Conservation (phyloP, 495 filamentous ascomycete species). For the Penicillium paradoxum region DNA sequence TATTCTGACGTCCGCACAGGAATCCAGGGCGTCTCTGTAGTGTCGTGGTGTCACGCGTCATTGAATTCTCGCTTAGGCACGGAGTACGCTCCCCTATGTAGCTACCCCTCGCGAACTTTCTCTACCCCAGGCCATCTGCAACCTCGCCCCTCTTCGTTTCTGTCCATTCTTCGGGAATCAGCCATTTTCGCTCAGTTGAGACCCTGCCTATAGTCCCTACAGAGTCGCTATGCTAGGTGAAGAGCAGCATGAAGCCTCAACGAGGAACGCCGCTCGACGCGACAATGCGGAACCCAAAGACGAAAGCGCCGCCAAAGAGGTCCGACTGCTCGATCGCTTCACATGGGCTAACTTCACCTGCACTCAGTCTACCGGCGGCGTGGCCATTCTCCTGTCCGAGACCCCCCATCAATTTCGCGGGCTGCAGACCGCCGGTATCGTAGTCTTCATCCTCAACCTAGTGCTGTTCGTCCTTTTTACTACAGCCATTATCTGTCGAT, state of each 20-base stretch:
- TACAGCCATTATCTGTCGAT: not conserved
- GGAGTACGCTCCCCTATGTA: too few relatives aligned
- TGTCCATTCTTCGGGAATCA: too few relatives aligned
- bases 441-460: constrained; percentile 1
- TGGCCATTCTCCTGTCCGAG: not conserved
- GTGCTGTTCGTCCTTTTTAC: not conserved
- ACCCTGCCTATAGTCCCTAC: not conserved
- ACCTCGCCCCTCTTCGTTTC: too few relatives aligned
- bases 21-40: too few relatives aligned
- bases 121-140: too few relatives aligned
- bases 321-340: not conserved
- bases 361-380: not conserved
- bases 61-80: too few relatives aligned
- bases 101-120: too few relatives aligned
- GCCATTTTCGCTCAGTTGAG: too few relatives aligned
- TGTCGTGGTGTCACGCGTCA: too few relatives aligned
- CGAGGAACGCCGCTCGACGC: not conserved
- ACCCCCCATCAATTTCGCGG: not conserved
- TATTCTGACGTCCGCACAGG: too few relatives aligned
- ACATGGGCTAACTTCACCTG: not conserved
- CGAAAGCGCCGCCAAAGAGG: not conserved
- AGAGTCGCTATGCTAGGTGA: not conserved
- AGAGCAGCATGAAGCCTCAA: not conserved
- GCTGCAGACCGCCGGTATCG: not conserved
- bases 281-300: not conserved